These are phyloP conservation scores for Pseudoturritis turrita DNA, from an alignment of 345 rosid species.

Conservation along the genomic window DNA sequence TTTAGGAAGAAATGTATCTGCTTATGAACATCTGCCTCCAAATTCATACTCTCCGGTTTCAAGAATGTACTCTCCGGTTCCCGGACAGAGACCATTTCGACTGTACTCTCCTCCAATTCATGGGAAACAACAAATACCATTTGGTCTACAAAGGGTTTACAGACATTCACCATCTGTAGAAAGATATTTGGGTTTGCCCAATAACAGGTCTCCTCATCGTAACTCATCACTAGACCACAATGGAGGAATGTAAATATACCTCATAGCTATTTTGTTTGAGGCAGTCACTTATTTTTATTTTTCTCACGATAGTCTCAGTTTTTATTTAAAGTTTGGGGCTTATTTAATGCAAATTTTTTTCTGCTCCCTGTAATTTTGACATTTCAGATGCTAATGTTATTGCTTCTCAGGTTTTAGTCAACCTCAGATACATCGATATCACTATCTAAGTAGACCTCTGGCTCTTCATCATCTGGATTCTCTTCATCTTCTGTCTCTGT, in stretches of 20 bases:
- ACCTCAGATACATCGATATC: slow-evolving; percentile 44
- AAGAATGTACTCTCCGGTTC: slow-evolving; percentile 4
- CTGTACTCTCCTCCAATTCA: slow-evolving; percentile 21
- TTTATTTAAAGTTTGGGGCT: not conserved
- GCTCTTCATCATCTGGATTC: slow-evolving; percentile 28
- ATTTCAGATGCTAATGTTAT: slow-evolving; percentile 16
- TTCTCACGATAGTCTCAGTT: not conserved
- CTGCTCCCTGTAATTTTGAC: not conserved
- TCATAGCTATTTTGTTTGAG: not conserved
- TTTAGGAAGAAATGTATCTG: slow-evolving; percentile 13
- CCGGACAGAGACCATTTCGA: slow-evolving; percentile 4
- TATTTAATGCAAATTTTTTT: not conserved
- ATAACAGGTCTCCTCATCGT: slow-evolving; percentile 13
- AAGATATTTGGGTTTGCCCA: slow-evolving; percentile 41
- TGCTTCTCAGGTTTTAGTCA: slow-evolving; percentile 31
- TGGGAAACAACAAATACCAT: slow-evolving; percentile 30
- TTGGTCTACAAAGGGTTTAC: slow-evolving; percentile 23
- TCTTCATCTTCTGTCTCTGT: slow-evolving; percentile 36
- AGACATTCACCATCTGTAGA: slow-evolving; percentile 39
- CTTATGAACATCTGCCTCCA: slow-evolving; percentile 18
- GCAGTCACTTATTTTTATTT: not conserved
- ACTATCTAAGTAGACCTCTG: slow-evolving; percentile 38
- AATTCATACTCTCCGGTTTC: slow-evolving; percentile 29
- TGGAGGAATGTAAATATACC: slow-evolving; percentile 15
- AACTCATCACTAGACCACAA: slow-evolving; percentile 6